Percentiles rank a stretch among this genome's conserved stretches.
Conservation (phyloP, 257 asterid genomes). For the Solanum raphanifolium region DNA sequence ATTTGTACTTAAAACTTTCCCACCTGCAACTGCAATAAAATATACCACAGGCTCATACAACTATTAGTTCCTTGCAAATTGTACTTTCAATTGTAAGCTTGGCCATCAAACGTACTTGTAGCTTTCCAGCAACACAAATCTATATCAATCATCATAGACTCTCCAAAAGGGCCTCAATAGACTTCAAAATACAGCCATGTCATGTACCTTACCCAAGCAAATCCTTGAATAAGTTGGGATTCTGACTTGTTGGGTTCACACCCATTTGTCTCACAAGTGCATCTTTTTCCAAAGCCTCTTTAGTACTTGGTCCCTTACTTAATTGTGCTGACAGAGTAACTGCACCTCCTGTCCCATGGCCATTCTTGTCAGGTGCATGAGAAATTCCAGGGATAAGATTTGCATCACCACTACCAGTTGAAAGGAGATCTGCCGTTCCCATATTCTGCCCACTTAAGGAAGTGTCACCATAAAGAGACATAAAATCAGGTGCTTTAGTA, state of each 20-base stretch:
- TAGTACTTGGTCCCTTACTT: slow-evolving; percentile 63
- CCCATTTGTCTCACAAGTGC: slow-evolving; percentile 92
- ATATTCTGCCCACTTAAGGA: slow-evolving; percentile 29
- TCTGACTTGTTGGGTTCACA: slow-evolving; percentile 73
- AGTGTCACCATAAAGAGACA: slow-evolving; percentile 53
- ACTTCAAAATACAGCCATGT: background rate
- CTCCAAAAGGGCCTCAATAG: background rate
- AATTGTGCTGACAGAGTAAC: slow-evolving; percentile 16
- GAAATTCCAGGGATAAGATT: slow-evolving; percentile 12
- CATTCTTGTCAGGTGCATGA: slow-evolving; percentile 25
- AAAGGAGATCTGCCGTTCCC: slow-evolving; percentile 10
- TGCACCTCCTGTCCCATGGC: slow-evolving; percentile 21
- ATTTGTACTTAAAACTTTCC: background rate
- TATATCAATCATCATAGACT: background rate
- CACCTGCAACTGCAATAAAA: background rate
- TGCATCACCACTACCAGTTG: slow-evolving; percentile 1
- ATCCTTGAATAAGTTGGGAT: slow-evolving; percentile 80
- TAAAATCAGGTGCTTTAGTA: slow-evolving; percentile 40
- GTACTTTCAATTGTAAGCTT: background rate
- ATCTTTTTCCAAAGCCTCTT: slow-evolving; percentile 79
- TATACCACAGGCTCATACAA: background rate
- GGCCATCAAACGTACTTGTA: background rate
- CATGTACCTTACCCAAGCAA: slow-evolving; percentile 48
- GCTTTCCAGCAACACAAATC: background rate
- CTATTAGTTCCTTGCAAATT: background rate